Evolutionary conservation across 345 rosid genomes (phyloP).

Genomic region (Atalantia buxifolia): DNA sequence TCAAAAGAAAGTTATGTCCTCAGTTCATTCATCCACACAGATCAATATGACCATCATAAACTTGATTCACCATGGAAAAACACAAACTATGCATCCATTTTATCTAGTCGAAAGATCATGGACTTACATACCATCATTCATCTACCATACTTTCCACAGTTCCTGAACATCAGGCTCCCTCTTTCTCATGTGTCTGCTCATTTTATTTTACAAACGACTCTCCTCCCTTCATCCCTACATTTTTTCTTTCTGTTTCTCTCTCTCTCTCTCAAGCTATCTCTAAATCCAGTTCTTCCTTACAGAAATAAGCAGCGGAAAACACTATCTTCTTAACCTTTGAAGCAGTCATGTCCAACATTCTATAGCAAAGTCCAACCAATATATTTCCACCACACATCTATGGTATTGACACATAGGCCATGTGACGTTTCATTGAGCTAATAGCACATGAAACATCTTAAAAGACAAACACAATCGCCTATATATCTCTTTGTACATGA

Average conservation of each 20-base stretch:
- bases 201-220: background rate
- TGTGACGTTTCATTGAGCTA: background rate
- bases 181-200: background rate
- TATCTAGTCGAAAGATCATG: background rate
- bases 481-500: background rate
- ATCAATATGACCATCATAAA: background rate
- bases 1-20: background rate
- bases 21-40: background rate
- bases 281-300: background rate
- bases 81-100: background rate
- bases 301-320: background rate
- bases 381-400: background rate
- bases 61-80: background rate
- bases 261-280: background rate
- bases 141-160: background rate
- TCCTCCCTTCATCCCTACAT: background rate
- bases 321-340: background rate
- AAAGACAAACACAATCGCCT: background rate
- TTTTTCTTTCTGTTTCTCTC: background rate
- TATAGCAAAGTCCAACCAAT: background rate
- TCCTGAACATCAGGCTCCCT: background rate
- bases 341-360: background rate
- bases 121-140: background rate
- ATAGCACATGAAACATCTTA: background rate
- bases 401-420: background rate